These are phyloP conservation scores for Xylariaceae sp. DNA, from an alignment of 2,329 filamentous ascomycete species.

Conservation along the genomic window DNA sequence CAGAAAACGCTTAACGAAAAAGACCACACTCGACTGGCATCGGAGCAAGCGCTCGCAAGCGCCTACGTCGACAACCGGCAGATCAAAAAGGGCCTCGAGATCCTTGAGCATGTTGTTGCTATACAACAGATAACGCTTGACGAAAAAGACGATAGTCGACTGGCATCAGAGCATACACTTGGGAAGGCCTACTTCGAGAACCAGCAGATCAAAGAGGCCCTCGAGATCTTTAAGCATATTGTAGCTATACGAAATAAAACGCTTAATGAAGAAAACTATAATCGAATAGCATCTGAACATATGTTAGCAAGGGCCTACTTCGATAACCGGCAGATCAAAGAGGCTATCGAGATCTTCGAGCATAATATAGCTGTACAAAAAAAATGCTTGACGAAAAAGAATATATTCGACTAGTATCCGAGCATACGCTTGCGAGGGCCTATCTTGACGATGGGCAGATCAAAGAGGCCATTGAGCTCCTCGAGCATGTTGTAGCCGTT, in stretches of 20 bases:
- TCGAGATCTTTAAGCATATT: background rate
- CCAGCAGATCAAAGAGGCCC: background rate
- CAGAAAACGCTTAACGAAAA: background rate
- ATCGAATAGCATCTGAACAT: background rate
- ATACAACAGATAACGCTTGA: background rate
- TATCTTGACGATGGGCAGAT: background rate
- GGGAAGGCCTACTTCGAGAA: background rate
- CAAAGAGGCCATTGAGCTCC: background rate
- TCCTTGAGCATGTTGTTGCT: background rate
- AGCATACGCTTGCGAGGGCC: constrained; percentile 1
- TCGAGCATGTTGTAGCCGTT: background rate
- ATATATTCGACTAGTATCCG: background rate
- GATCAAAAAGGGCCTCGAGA: background rate
- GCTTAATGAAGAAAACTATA: background rate
- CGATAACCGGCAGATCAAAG: background rate
- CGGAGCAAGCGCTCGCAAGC: background rate
- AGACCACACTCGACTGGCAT: background rate
- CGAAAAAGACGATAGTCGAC: background rate
- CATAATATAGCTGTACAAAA: background rate
- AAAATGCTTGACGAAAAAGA: background rate
- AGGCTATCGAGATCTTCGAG: background rate
- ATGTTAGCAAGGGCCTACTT: background rate
- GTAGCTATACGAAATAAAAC: background rate
- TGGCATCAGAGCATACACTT: constrained; percentile 3
- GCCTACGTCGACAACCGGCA: background rate